Base-by-base conservation (phyloP, 495 filamentous ascomycete genomes). In the Penicillium dipodomyicola region DNA sequence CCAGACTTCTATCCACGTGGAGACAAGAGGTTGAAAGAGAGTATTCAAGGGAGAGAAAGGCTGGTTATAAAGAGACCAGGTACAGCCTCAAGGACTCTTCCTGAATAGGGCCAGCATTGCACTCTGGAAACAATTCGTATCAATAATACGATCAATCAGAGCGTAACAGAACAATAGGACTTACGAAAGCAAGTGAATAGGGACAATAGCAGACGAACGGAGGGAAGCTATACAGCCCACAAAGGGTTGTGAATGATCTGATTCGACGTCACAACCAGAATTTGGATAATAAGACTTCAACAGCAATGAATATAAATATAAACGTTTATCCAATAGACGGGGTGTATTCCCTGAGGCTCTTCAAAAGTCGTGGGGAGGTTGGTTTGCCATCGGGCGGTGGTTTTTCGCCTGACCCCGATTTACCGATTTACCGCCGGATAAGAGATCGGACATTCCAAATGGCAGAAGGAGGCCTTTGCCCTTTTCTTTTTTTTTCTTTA, bases 361-460 rank as follows among this genome's bases (percentile, higher is more conserved):
- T 19, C 22, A 40, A 52, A n/a, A 29, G 37, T 10, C 27, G 50
- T 51, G 46, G 48, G 43, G 51, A 49, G 45, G 40, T 49, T 49
- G 56, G 20, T 56, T 58, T 55, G 61, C 58, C 58, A 59, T 62
- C 53, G 52, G 64, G 62, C 57, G 56, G 61, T 57, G 58, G 61
- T 64, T 67, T 67, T 67, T 64, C 62, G 59, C 60, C 45, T 46
- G 58, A 56, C 3, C 49, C 58, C 59, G 65, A 63, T 55, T 67
- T 60, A 63, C 62, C 59, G 65, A 63, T 54, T 67, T 62, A 63
- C 65, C 65, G 64, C 64, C 64, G 61, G 56, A 60, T 57, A 53
- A 55, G 45, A 50, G 52, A 55, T 60, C 57, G 54, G 61, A 56
- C 49, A 47, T 19, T 25, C 32, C 30, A 33, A 33, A 33, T 25